Conservation (phyloP, 345 rosid species). For the Raphanus sativus region DNA sequence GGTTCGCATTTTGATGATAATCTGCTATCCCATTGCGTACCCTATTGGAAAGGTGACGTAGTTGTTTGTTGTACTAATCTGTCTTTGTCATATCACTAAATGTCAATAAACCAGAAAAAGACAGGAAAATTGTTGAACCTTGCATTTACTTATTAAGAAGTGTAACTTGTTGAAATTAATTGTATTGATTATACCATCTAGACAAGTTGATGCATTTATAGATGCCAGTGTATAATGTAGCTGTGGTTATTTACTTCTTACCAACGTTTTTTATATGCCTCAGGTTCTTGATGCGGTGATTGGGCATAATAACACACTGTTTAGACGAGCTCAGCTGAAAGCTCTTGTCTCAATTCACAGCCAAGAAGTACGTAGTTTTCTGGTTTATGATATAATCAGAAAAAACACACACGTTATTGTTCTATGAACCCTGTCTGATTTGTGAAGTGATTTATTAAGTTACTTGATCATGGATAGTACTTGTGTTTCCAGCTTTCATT, state of each 20-base stretch:
- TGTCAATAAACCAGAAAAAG: neutral
- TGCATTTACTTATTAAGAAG: neutral
- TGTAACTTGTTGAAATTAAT: neutral
- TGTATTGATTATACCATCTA: slow-evolving; percentile 13
- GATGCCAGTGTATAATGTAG: neutral
- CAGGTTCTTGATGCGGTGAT: slow-evolving; percentile 72
- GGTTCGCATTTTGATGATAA: slow-evolving; percentile 64
- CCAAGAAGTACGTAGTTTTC: slow-evolving; percentile 58
- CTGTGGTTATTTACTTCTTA: neutral
- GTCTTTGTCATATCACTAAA: neutral
- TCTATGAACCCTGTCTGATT: neutral
- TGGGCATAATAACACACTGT: slow-evolving; percentile 67
- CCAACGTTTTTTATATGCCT: slow-evolving; percentile 18
- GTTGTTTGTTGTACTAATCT: neutral
- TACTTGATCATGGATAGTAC: slow-evolving; percentile 9
- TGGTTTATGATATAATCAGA: neutral
- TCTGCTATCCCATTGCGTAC: slow-evolving; percentile 74
- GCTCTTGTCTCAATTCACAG: slow-evolving; percentile 83
- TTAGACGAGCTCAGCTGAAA: slow-evolving; percentile 81
- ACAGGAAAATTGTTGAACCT: neutral
- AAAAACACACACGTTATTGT: neutral
- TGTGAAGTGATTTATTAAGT: slow-evolving; percentile 9
- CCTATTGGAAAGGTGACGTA: slow-evolving; percentile 72
- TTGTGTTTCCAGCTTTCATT: slow-evolving; percentile 32
- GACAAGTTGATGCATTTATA: slow-evolving; percentile 17